Evolutionary conservation across 2,329 filamentous ascomycete genomes (phyloP), one percentile per base, ranked within the genome.

Genomic region (Neonectria faginata): DNA sequence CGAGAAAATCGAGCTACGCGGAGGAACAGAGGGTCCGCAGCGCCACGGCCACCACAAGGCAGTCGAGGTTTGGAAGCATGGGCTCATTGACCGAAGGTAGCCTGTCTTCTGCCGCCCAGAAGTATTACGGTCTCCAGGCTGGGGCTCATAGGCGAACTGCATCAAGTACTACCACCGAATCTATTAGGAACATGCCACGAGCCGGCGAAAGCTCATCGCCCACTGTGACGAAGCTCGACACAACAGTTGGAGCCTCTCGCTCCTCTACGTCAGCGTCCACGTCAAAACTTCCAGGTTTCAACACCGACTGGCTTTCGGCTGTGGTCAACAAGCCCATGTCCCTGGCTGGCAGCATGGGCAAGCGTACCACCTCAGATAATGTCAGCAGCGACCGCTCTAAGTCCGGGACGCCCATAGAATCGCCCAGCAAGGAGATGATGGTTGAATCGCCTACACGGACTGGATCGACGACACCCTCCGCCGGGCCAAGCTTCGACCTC

Each of bases 281-380:
- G 67, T 75, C 81, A 7, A 76, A 78, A 36, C 77, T 79, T 22
- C 81, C 83, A 55, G 80, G 79, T n/a, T 76, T 83, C 72, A 78
- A 87, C 75, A 76, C 82, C 41, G 85, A 89, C 73, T 87, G 88
- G 88, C 74, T 90, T 69, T 78, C 86, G 11, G 75, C 79, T 14
- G 76, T 82, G 48, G 78, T 83, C 33, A 86, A 81, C 70, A 88
- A 86, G 68, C 83, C 84, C 60, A 79, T 81, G 25, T 78, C 80
- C 67, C 83, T 84, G 67, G 76, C 80, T 31, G 85, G 85, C 62
- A 85, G 85, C 22, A 87, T 89, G 48, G 92, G 93, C n/a, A 84
- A 97, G 61, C 86, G 95, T 67, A 91, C 93, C 14, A 93, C 94
- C 58, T 97, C 95, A 4, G 95, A 97, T 75, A 88, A 86, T n/a